Evolutionary conservation across 768 basidiomycete species (phyloP), one percentile per base, ranked within the genome.

Genomic region (Boletus bicolor): DNA sequence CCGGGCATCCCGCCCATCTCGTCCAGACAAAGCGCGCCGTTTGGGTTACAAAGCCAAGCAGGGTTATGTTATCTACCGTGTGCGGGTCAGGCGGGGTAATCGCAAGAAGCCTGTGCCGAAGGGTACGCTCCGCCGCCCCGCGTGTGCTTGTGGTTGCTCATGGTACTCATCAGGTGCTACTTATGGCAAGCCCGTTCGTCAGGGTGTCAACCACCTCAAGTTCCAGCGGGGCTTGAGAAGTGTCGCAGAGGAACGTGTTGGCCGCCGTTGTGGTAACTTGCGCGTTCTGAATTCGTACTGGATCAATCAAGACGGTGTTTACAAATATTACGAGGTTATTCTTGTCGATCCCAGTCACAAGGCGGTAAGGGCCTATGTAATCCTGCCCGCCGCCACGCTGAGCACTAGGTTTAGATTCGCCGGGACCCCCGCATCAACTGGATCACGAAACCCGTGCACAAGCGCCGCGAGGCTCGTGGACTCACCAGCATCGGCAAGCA

Each of bases 1-100:
- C 81, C 91, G 97, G 66, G 96, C 95, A 44, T 94, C 95, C 61
- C 91, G 96, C 59, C 96, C 97, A 45, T 98, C 96, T 45, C 91
- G 97, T 70, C 97, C 97, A 53, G 97, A 99, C 82, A 99, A 98
- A 82, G 97, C 97, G 60, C 91, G 97, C 72, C 88, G 95, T 63
- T 81, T 99, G 59, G 97, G 97, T 47, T 99, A 98, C 87, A 99
- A 98, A 81, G 94, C 97, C 73, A 99, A 99, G 84, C 97, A 99
- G 77, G 97, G 97, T 67, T 99, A 93, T 73, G 89, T 98, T 62
- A 76, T 99, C 78, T 99, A 99, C 80, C 92, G 97, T 68, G 80
- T 99, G 67, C 91, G 97, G 64, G 96, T 99, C 62, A 87, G 97
- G 68, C 85, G 95, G 61, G 97, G 97, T 73, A 98, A 98, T 84